Evolutionary conservation across 2,329 filamentous ascomycete species (phyloP), one percentile per base, ranked within the genome.

Genomic region (Alternaria tenuissima): DNA sequence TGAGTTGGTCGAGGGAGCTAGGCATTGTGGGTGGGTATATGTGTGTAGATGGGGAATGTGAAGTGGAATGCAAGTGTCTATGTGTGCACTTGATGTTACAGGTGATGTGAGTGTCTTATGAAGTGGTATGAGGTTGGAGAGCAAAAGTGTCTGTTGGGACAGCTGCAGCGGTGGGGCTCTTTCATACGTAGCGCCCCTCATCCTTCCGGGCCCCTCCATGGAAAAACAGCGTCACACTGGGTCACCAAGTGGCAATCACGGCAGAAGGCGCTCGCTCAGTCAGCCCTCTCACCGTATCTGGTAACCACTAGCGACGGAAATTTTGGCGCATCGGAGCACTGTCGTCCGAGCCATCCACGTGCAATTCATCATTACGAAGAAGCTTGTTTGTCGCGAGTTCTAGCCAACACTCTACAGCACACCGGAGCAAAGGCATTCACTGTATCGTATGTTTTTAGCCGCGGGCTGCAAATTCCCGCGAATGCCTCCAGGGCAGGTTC

Each of bases 1-100:
- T 99, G 81, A 99, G 89, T 86, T 98, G 94, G 76, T 98, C 95
- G 76, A 99, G 91, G 82, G 94, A 92, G 82, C 85, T 90, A 82
- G 92, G 83, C 94, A 97, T 97, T 81, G 55, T 73, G 65, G 42
- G 12, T 36, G 64, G 61, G 44, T 55, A 36, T 41, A 36, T 64
- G 52, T 53, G 39, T 43, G 41, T 32, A 30, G 52, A 42, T 81
- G 57, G 70, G 64, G 41, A 26, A 34, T 38, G 32, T 6, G 4
- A 8, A 22, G 20, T 3, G 16, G 46, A 24, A 38, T 47, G 18
- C 38, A n/a, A 48, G 51, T 34, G 53, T 57, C 51, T 49, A 48
- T 22, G 44, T 32, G 47, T 42, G 41, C 48, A 52, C 20, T 43
- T 59, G 61, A 51, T 56, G 59, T 54, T 48, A 51, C 30, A 28